Evolutionary conservation across 768 basidiomycete genomes (phyloP), one percentile per base, ranked within the genome.

Genomic region (Asterophora parasitica): DNA sequence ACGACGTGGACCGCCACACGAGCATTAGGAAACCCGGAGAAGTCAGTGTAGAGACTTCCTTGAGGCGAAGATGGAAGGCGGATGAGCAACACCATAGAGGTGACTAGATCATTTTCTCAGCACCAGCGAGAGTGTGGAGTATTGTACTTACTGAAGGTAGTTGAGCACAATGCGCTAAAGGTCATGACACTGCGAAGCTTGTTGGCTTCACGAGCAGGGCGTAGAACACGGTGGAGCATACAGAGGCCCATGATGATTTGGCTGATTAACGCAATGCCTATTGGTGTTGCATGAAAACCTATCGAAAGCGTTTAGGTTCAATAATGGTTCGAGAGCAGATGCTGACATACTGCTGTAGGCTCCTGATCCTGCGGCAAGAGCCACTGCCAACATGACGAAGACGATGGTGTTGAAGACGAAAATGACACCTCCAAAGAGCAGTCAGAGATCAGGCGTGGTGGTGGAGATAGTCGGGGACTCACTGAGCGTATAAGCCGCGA

Each of bases 1-100:
- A 68, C 51, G 2, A 57, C 53, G 10, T 52, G 46, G 2, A 61
- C 61, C 10, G 45, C 45, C 11, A 50, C 37, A 20, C 64, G 63
- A 4, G 64, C 46, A 46, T 60, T 44, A 0, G 39, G 27, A 10
- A 55, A 28, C 1, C 54, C 48, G 31, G 51, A 51, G 16, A 71
- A 65, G 43, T 71, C 66, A 4, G 48, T 48, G 54, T 64, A 65
- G 20, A 69, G 57, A 30, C 46, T 51, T n/a, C 41, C 57, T 12
- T 54, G 59, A 32, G 12, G 27, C 26, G 19, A 48, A 9, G 48
- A n/a, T 19, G 54, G 59, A 26, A 65, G 62, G 38, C 65, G 67
- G 37, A 59, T 32, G 1, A 68, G 59, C 36, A 69, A 41, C 5
- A 55, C 49, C 19, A 54, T 19, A 4, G 20, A 58, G 50, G 26